Conservation (phyloP, 768 basidiomycete genomes). For the Ramaria sp. region DNA sequence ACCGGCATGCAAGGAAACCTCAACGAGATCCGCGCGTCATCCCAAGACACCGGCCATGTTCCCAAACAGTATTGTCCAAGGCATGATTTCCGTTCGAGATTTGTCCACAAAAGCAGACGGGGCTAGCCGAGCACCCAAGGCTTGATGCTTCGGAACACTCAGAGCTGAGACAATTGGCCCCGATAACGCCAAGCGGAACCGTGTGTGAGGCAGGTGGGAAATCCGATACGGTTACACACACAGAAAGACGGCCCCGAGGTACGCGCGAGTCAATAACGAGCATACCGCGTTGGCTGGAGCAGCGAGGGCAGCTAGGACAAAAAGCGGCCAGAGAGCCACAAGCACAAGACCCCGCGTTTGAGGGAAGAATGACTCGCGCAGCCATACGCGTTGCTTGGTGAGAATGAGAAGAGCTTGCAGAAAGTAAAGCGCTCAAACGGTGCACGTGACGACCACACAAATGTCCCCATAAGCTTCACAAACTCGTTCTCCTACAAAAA, state of each 20-base stretch:
- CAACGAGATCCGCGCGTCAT: too few relatives aligned
- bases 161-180: slow-evolving; percentile 4
- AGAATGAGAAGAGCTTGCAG: background rate
- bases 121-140: background rate
- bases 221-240: background rate
- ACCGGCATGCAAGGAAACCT: too few relatives aligned
- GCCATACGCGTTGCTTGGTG: background rate
- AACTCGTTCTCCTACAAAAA: slow-evolving; percentile 6
- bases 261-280: background rate
- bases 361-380: background rate
- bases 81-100: background rate
- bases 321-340: background rate
- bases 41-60: background rate
- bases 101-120: background rate
- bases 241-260: background rate
- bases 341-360: background rate
- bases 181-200: background rate
- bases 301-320: background rate
- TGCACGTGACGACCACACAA: slow-evolving; percentile 5
- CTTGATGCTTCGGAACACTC: background rate
- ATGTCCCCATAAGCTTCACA: slow-evolving; percentile 7
- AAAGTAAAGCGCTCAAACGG: background rate
- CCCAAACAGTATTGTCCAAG: too few relatives aligned
- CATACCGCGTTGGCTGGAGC: background rate
- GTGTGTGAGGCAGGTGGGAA: slow-evolving; percentile 4